phyloP scores from a whole-genome alignment of 2,329 filamentous ascomycete species.

The Chaetomium strumarium region DNA sequence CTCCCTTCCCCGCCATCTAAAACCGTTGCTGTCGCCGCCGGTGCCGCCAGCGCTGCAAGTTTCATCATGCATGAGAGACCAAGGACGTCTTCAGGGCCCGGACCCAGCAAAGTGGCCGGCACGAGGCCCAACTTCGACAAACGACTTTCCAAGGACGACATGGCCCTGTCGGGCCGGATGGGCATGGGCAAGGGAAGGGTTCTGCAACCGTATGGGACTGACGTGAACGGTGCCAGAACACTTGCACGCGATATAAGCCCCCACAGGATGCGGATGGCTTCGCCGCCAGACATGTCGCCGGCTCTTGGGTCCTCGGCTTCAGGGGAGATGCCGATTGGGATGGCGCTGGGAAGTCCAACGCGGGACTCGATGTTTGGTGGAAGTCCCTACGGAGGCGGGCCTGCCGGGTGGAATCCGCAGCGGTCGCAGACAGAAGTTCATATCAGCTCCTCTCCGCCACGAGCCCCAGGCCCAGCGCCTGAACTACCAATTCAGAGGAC shows the following conservation, averaged over 20 bases:
- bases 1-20: constrained; percentile 28
- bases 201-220: constrained; percentile 22
- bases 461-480: constrained; percentile 12
- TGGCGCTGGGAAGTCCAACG: constrained; percentile 68
- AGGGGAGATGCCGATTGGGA: constrained; percentile 55
- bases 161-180: constrained; percentile 28
- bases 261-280: constrained; percentile 15
- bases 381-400: constrained; percentile 9
- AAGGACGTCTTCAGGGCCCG: constrained; percentile 37
- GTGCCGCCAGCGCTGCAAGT: constrained; percentile 14
- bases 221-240: constrained; percentile 36
- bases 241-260: constrained; percentile 41
- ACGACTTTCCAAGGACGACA: constrained; percentile 42
- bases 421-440: constrained; percentile 1
- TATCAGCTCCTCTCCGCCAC: constrained; percentile 16
- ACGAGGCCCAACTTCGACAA: constrained; percentile 31
- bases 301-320: constrained; percentile 41
- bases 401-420: constrained; percentile 18
- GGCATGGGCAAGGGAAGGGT: constrained; percentile 25
- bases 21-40: constrained; percentile 19
- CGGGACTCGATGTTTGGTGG: constrained; percentile 31
- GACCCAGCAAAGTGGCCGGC: constrained; percentile 27
- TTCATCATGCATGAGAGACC: constrained; percentile 34
- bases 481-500: constrained; percentile 32
- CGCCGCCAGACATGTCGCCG: constrained; percentile 34